A percentile compares a stretch with the other conserved stretches of the same genome.
phyloP scores from a whole-genome alignment of 2,329 filamentous ascomycete species.

The Exutisphaerella laricina region DNA sequence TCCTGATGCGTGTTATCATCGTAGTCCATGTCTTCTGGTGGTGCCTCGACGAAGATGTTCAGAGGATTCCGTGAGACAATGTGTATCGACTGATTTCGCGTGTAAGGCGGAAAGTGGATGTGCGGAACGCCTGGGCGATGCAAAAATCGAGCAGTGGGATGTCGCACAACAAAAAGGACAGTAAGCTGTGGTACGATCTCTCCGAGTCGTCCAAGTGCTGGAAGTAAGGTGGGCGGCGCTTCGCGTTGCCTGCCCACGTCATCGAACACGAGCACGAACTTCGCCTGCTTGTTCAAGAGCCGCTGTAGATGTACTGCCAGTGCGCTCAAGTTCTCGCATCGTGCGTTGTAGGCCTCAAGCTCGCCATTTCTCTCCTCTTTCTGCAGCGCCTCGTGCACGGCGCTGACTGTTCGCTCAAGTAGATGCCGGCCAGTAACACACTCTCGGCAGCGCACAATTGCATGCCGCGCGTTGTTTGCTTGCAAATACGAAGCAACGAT shows the following conservation, averaged over 20 bases:
- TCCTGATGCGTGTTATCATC: constrained; percentile 45
- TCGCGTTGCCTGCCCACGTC: constrained; percentile 81
- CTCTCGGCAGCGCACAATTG: constrained; percentile 64
- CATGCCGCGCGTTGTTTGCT: constrained; percentile 47
- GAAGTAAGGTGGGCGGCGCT: constrained; percentile 68
- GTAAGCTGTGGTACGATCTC: constrained; percentile 74
- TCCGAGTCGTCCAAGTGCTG: constrained; percentile 73
- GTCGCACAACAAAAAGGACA: constrained; percentile 69
- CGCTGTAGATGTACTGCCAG: constrained; percentile 66
- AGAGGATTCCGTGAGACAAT: constrained; percentile 61
- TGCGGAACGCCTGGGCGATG: constrained; percentile 66
- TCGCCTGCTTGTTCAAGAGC: constrained; percentile 51
- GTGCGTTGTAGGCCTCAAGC: constrained; percentile 44
- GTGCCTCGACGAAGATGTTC: constrained; percentile 40
- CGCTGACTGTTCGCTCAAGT: constrained; percentile 62
- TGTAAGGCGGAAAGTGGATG: constrained; percentile 79
- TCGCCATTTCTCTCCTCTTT: constrained; percentile 16
- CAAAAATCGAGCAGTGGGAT: constrained; percentile 63
- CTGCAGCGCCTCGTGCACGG: constrained; percentile 39
- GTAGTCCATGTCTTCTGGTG: constrained; percentile 40
- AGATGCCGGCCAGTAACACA: constrained; percentile 75
- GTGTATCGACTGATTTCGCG: constrained; percentile 68
- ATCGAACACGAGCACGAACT: constrained; percentile 81
- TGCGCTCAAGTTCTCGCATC: constrained; percentile 76
- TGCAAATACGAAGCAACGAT: constrained; percentile 60